Evolutionary conservation across 2,329 filamentous ascomycete species (phyloP).

Genomic region (Colletotrichum trifolii): DNA sequence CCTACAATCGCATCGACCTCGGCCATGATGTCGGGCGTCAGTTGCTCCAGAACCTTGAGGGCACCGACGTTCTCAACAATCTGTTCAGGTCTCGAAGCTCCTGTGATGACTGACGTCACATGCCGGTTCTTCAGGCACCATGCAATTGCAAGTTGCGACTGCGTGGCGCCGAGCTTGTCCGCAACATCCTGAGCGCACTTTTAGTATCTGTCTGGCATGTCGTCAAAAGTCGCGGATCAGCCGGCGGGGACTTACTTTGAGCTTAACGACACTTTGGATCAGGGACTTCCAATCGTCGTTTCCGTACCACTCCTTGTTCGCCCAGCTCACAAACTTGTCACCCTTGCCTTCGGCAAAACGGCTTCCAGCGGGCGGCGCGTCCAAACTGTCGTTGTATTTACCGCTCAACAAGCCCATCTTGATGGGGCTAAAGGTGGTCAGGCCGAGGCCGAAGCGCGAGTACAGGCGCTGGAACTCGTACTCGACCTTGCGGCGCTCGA

Average conservation of each 20-base stretch:
- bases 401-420: constrained; percentile 69
- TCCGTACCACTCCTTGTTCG: constrained; percentile 61
- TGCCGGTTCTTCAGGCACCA: constrained; percentile 67
- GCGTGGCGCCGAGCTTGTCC: constrained; percentile 65
- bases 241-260: constrained; percentile 44
- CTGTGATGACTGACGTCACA: constrained; percentile 63
- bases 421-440: constrained; percentile 73
- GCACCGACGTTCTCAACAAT: constrained; percentile 62
- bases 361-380: constrained; percentile 64
- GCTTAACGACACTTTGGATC: constrained; percentile 56
- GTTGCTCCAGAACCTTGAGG: constrained; percentile 56
- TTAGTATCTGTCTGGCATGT: constrained; percentile 6
- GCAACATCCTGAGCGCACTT: constrained; percentile 57
- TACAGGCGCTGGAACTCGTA: constrained; percentile 72
- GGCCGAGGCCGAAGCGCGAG: constrained; percentile 65
- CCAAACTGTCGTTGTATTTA: constrained; percentile 70
- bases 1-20: constrained; percentile 59
- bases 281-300: constrained; percentile 66
- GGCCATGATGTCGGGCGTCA: constrained; percentile 61
- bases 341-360: constrained; percentile 66
- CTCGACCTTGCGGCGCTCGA: constrained; percentile 71
- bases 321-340: constrained; percentile 65
- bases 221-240: constrained; percentile 4
- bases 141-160: constrained; percentile 62
- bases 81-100: constrained; percentile 62